These are phyloP conservation scores for Aspergillus diversus DNA, from an alignment of 495 filamentous ascomycete species.

Conservation along the genomic window DNA sequence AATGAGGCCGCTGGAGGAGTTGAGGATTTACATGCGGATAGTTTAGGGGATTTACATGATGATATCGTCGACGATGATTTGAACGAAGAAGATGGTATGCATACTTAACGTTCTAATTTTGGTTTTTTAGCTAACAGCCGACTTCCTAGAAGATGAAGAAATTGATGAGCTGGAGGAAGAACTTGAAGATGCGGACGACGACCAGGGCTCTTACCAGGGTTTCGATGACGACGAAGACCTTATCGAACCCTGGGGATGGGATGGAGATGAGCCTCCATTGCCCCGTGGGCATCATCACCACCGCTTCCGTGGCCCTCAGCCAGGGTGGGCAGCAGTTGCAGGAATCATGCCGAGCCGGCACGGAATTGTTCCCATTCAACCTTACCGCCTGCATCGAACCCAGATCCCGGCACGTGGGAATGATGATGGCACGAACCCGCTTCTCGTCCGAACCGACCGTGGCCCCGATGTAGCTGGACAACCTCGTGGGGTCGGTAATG, in stretches of 20 bases:
- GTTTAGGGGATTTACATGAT: constrained; percentile 46
- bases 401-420: constrained; percentile 52
- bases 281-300: constrained; percentile 52
- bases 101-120: constrained; percentile 6
- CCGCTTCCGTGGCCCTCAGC: constrained; percentile 45
- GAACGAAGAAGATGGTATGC: constrained; percentile 72
- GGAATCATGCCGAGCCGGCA: constrained; percentile 49
- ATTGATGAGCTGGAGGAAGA: constrained; percentile 53
- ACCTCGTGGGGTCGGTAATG: constrained; percentile 35
- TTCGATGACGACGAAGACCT: constrained; percentile 57
- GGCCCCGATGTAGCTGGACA: constrained; percentile 36
- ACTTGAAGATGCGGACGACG: constrained; percentile 54
- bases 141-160: constrained; percentile 54
- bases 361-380: constrained; percentile 51
- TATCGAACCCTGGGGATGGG: constrained; percentile 60
- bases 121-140: constrained; percentile 19
- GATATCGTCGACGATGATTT: constrained; percentile 70
- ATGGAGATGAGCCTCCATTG: constrained; percentile 51
- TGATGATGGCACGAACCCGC: constrained; percentile 83
- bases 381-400: constrained; percentile 58
- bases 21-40: constrained; percentile 41
- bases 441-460: constrained; percentile 57
- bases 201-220: constrained; percentile 48
- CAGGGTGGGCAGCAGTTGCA: constrained; percentile 48
- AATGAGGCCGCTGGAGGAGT: constrained; percentile 45